Conservation (phyloP, 345 rosid species). For the Rhodamnia rubescens region DNA sequence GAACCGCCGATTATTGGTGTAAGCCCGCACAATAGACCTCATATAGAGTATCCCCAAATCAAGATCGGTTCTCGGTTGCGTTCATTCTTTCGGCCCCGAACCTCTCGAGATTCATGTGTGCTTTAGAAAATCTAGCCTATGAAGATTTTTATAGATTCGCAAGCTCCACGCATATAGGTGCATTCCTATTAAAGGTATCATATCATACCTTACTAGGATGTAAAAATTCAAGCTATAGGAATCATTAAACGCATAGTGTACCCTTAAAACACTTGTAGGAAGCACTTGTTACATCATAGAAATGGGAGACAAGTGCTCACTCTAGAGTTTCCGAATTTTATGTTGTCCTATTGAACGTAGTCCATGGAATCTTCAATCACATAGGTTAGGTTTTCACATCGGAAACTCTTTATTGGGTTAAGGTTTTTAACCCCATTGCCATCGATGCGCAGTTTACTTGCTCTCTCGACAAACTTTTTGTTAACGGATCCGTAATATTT, state of each 20-base stretch:
- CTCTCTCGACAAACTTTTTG: background rate
- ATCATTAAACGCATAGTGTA: background rate
- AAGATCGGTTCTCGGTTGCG: background rate
- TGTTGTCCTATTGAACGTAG: background rate
- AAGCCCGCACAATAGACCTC: background rate
- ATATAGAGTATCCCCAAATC: background rate
- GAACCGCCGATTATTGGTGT: background rate
- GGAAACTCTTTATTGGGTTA: background rate
- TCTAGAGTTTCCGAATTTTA: background rate
- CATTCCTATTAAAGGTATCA: background rate
- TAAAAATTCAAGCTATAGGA: background rate
- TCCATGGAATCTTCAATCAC: background rate
- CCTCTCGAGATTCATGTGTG: background rate
- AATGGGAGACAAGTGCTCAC: background rate
- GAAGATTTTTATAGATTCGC: background rate
- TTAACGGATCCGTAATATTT: rapidly evolving
- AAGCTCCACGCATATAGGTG: too few species aligned
- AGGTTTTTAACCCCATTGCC: background rate
- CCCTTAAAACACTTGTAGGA: background rate
- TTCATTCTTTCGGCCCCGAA: background rate
- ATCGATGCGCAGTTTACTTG: background rate
- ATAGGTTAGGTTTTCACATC: background rate
- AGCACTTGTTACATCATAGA: background rate
- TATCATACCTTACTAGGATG: background rate
- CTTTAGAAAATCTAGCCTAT: background rate